Evolutionary conservation across 2,329 filamentous ascomycete species (phyloP), one percentile per base, ranked within the genome.

Genomic region (Trichothecium sympodiale): DNA sequence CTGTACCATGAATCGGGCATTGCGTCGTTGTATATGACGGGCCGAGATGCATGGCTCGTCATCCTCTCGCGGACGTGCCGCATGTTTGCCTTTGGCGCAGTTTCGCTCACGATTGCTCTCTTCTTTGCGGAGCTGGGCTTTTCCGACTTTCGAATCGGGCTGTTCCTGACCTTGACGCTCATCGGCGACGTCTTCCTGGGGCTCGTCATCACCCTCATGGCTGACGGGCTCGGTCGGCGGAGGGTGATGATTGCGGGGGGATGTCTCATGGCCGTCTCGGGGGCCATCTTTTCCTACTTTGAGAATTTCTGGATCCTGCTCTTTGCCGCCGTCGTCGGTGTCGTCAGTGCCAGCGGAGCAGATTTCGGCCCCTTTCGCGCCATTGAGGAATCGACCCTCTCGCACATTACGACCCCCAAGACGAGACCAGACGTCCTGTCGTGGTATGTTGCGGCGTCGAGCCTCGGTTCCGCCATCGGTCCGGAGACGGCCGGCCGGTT

Each of bases 301-400:
- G 67, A 70, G 17, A 71, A 71, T 40, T 80, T 69, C 44, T 79
- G 74, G 72, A 53, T 74, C 12, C 53, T 80, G 5, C 52, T 80
- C 4, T 43, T 62, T 0, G 75, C 74, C 0, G 73, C 74, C 1
- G 63, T 79, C 4, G 55, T 77, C 3, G 75, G 76, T 2, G 73
- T 80, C 4, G 69, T 80, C 35, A 76, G 69, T 49, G 67, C 74
- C 0, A 76, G 60, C 3, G 77, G 77, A 6, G 69, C 74, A 13
- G 78, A 82, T 43, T 79, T 81, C 48, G 78, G 77, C 0, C 77
- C 78, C 0, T 82, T 82, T 44, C 61, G 77, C 27, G 74, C 74
- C 4, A 72, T 83, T 23, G 78, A 82, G 48, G 77, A 82, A 59
- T 75, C 70, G 1, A 74, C 71, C 25, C 50, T 81, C 7, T 71